A percentile compares a stretch with the other conserved stretches of the same genome.
Evolutionary conservation across 164 flowering plant genomes (phyloP).

Genomic region (Kalanchoe fedtschenkoi): DNA sequence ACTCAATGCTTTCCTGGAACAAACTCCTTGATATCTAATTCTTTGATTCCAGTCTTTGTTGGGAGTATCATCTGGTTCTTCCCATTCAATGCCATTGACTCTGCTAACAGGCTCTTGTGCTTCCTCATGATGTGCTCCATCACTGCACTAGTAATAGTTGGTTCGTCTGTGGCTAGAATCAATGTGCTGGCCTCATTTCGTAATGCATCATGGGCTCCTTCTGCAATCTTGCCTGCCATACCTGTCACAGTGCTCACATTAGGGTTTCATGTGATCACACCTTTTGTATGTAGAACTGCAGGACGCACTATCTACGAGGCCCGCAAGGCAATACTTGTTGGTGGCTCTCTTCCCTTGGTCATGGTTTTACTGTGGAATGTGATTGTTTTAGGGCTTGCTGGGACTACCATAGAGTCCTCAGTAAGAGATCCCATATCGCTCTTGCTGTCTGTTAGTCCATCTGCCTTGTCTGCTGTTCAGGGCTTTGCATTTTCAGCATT

Average conservation of each 20-base stretch:
- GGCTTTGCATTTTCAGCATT: conserved; percentile 66
- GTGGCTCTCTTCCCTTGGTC: conserved; percentile 46
- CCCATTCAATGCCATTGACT: conserved; percentile 45
- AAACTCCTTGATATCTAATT: conserved; percentile 26
- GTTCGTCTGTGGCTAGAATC: conserved; percentile 44
- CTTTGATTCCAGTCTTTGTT: conserved; percentile 35
- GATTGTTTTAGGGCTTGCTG: conserved; percentile 54
- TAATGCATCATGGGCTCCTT: conserved; percentile 35
- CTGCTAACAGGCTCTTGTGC: conserved; percentile 38
- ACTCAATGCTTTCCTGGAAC: conserved; percentile 40
- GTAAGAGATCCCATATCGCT: conserved; percentile 39
- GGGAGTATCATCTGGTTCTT: conserved; percentile 33
- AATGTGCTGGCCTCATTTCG: conserved; percentile 33
- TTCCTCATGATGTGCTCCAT: conserved; percentile 48
- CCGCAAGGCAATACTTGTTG: conserved; percentile 47
- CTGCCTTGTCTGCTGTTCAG: conserved; percentile 57
- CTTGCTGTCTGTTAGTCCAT: conserved; percentile 51
- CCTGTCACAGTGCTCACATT: conserved; percentile 61
- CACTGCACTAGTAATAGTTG: conserved; percentile 36
- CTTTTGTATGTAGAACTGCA: conserved; percentile 55
- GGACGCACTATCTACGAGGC: conserved; percentile 36
- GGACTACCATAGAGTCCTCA: conserved; percentile 13
- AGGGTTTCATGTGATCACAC: conserved; percentile 70
- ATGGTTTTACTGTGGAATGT: conserved; percentile 71
- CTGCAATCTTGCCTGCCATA: conserved; percentile 44